Percentiles rank a stretch among this genome's conserved stretches.
Conservation (phyloP, 1,139 yeast species). For the Kodamaea anthophila region DNA sequence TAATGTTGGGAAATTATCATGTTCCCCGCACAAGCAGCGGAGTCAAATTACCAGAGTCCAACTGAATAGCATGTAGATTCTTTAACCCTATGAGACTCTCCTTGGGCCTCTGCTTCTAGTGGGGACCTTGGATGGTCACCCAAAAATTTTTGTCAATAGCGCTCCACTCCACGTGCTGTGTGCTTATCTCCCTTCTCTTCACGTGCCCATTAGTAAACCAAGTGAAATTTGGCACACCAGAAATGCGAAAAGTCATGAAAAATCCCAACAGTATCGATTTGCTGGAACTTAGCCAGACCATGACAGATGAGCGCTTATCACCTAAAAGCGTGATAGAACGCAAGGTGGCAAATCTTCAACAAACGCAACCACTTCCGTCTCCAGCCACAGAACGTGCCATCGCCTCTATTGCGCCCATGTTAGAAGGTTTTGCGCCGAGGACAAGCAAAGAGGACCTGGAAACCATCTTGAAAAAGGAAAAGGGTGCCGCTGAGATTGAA, state of each 20-base stretch:
- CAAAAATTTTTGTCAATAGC: no score
- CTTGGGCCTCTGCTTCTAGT: no score
- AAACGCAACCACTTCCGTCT: conserved; percentile 13
- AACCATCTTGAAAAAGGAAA: conserved; percentile 2
- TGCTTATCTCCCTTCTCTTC: no score
- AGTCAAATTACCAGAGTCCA: no score
- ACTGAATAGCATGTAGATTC: no score
- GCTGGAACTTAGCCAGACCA: background rate
- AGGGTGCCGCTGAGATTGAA: background rate
- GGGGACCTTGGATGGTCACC: no score
- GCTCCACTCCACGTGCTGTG: no score
- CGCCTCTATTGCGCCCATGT: conserved; percentile 73
- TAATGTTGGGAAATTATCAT: no score
- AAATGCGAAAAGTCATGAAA: background rate
- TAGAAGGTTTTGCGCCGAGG: conserved; percentile 67
- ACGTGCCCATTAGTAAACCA: no score
- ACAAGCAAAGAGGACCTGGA: conserved; percentile 53
- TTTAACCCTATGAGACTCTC: no score
- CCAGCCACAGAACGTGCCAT: conserved; percentile 52
- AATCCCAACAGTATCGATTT: conserved; percentile 1
- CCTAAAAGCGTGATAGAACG: conserved; percentile 12
- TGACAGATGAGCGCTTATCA: conserved; percentile 21
- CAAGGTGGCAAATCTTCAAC: conserved; percentile 1
- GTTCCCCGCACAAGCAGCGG: no score
- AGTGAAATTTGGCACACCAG: no score